Conservation (phyloP, 148 eudicot genomes). For the Vaccinium corymbosum region DNA sequence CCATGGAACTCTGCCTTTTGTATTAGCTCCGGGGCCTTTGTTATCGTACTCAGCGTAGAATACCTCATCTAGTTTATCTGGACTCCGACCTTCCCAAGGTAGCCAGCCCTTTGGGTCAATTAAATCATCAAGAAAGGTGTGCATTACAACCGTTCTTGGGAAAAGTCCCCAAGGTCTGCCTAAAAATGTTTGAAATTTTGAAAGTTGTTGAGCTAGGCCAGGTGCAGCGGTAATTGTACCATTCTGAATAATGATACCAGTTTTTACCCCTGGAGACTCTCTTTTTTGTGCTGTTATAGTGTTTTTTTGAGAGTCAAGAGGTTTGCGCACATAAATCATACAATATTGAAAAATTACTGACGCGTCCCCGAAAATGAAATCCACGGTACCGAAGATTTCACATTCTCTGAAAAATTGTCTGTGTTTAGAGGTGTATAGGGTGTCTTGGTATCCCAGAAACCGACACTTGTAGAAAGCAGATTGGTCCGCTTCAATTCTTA, state of each 20-base stretch:
- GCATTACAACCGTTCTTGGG: not conserved
- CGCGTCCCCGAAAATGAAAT: not conserved
- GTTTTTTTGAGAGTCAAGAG: not conserved
- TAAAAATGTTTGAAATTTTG: not conserved
- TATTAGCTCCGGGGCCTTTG: not conserved
- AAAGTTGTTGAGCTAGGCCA: not conserved
- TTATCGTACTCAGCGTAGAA: not conserved
- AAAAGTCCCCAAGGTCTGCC: not conserved
- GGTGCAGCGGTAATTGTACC: not conserved
- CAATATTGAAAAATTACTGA: not conserved
- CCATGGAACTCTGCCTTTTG: not conserved
- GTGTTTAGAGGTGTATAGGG: not conserved
- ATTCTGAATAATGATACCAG: not conserved
- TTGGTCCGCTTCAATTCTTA: not conserved
- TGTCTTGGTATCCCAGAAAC: not conserved
- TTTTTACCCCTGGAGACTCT: not conserved
- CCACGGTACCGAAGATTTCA: not conserved
- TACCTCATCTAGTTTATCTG: not conserved
- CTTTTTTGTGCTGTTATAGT: not conserved
- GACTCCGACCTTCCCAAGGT: too few species aligned
- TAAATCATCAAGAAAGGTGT: not conserved
- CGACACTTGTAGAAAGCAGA: not conserved
- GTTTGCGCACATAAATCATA: not conserved
- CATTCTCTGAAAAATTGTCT: not conserved
- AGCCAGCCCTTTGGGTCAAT: too few species aligned